These are phyloP conservation scores for Euryodendron excelsum DNA, from an alignment of 148 eudicot genomes.

Conservation along the genomic window DNA sequence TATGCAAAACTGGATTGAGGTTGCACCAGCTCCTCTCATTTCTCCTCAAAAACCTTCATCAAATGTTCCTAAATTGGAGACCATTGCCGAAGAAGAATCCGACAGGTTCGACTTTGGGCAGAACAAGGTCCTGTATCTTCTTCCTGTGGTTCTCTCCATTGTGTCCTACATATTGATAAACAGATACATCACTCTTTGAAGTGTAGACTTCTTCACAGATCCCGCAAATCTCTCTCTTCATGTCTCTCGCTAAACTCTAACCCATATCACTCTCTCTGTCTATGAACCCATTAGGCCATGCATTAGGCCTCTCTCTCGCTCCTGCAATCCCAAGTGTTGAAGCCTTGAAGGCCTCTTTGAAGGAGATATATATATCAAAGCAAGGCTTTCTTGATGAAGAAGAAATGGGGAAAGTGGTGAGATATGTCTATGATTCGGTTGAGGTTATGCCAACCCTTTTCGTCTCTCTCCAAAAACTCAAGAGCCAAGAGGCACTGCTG, in stretches of 20 bases:
- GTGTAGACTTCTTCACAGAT: neutral
- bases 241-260: too few species aligned
- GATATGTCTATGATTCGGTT: neutral
- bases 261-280: too few species aligned
- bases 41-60: conserved; percentile 33
- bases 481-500: too few species aligned
- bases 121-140: conserved; percentile 23
- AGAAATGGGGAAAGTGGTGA: neutral
- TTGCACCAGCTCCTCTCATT: conserved; percentile 36
- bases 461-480: too few species aligned
- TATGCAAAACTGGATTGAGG: conserved; percentile 31
- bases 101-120: neutral
- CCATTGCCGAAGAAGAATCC: conserved; percentile 39
- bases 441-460: neutral
- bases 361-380: neutral
- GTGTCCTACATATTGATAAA: conserved; percentile 24
- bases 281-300: neutral
- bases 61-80: conserved; percentile 31
- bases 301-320: neutral
- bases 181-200: conserved; percentile 8
- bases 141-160: conserved; percentile 37
- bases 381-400: neutral
- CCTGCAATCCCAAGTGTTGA: neutral
- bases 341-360: neutral
- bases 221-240: too few species aligned